These are phyloP conservation scores for Kodamaea suecica DNA, from an alignment of 1,139 yeast genomes.

Conservation along the genomic window DNA sequence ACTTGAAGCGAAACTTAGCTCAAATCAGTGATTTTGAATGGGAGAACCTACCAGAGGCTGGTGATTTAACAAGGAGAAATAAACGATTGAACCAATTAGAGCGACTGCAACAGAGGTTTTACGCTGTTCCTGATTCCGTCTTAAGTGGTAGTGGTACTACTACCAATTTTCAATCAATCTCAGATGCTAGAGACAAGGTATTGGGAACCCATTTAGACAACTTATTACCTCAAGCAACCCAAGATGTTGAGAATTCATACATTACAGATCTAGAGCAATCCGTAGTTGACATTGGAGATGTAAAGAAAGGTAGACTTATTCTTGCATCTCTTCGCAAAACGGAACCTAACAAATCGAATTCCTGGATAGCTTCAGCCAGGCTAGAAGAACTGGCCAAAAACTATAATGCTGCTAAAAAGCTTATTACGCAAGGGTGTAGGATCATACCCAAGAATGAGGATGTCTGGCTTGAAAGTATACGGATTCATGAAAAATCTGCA, in stretches of 20 bases:
- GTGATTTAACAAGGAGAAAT: constrained; percentile 78
- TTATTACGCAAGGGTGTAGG: constrained; percentile 72
- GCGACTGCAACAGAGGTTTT: constrained; percentile 64
- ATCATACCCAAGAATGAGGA: constrained; percentile 65
- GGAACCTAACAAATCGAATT: constrained; percentile 70
- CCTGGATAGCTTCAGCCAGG: constrained; percentile 88
- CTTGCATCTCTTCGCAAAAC: constrained; percentile 66
- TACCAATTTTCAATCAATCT: constrained; percentile 48
- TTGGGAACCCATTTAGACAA: constrained; percentile 47
- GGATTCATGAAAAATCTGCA: constrained; percentile 54
- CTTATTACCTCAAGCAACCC: constrained; percentile 9
- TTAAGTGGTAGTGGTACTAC: constrained; percentile 28
- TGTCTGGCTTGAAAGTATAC: constrained; percentile 78
- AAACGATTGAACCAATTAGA: constrained; percentile 66
- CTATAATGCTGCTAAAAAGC: constrained; percentile 51
- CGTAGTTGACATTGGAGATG: constrained; percentile 37
- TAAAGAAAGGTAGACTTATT: constrained; percentile 56
- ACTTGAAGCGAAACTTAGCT: constrained; percentile 62
- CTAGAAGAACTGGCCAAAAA: constrained; percentile 68
- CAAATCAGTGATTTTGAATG: constrained; percentile 68
- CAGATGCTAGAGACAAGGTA: constrained; percentile 52
- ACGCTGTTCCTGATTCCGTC: constrained; percentile 80
- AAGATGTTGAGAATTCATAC: constrained; percentile 6
- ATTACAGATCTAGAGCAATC: constrained; percentile 4
- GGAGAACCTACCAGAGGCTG: constrained; percentile 82